Evolutionary conservation across 352 stramenopile genomes (phyloP).

Genomic region (Bremia lactucae): DNA sequence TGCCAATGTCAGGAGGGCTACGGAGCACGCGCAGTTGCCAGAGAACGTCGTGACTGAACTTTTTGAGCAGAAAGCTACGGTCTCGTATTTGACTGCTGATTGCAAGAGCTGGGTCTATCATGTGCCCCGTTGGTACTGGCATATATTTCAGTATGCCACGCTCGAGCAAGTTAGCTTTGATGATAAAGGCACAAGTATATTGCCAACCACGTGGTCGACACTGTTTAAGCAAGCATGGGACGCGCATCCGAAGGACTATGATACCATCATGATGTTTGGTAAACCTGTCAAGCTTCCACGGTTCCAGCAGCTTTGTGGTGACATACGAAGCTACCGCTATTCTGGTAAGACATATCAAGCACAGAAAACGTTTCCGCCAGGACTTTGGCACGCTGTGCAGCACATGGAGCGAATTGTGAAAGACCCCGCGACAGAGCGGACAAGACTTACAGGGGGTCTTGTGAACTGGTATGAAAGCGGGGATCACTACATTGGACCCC

Average conservation of each 20-base stretch:
- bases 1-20: conserved; percentile 11
- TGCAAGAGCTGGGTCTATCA: conserved; percentile 48
- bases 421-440: conserved; percentile 14
- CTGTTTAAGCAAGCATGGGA: conserved; percentile 44
- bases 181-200: not conserved
- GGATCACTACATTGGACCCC: conserved; percentile 73
- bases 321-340: conserved; percentile 39
- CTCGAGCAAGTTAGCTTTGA: conserved; percentile 5
- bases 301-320: conserved; percentile 57
- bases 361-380: conserved; percentile 25
- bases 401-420: conserved; percentile 35
- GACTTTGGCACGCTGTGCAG: conserved; percentile 29
- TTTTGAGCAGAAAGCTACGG: conserved; percentile 21
- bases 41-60: conserved; percentile 7
- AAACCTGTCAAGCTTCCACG: conserved; percentile 45
- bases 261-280: conserved; percentile 65
- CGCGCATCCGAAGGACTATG: conserved; percentile 40
- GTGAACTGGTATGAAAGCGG: conserved; percentile 81
- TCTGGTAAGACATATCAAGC: conserved; percentile 48
- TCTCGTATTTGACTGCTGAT: conserved; percentile 24
- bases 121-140: conserved; percentile 41
- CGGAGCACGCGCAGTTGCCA: conserved; percentile 9
- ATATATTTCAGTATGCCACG: conserved; percentile 21
- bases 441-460: conserved; percentile 36
- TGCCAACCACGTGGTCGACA: conserved; percentile 3